Conservation (phyloP, 352 stramenopile genomes). For the Globisporangium nunn region DNA sequence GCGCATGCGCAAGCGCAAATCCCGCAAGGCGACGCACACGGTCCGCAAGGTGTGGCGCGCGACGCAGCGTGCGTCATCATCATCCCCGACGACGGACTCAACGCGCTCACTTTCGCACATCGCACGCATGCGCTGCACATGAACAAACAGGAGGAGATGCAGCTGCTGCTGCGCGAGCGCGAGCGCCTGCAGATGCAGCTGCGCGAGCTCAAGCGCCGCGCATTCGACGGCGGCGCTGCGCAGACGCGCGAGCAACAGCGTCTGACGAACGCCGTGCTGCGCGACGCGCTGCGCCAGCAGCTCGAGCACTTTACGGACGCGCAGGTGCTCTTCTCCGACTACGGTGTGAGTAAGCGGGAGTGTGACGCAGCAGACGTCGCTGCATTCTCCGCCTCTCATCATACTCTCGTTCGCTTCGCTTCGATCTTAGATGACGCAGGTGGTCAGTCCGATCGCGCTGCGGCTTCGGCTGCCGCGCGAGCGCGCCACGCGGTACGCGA, state of each 20-base stretch:
- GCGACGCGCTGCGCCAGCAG: constrained; percentile 20
- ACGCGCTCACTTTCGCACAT: too few species aligned
- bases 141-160: constrained; percentile 22
- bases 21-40: constrained; percentile 13
- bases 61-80: not conserved
- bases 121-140: too few species aligned
- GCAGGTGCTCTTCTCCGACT: constrained; percentile 26
- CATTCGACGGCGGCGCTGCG: constrained; percentile 4
- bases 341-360: constrained; percentile 2
- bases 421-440: constrained; percentile 7
- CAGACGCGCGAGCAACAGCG: constrained; percentile 11
- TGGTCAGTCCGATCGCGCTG: constrained; percentile 7
- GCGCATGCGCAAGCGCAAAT: constrained; percentile 8
- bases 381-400: not conserved
- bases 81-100: too few species aligned
- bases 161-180: constrained; percentile 20
- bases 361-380: not conserved
- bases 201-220: constrained; percentile 26
- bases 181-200: constrained; percentile 25
- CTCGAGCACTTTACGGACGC: constrained; percentile 21
- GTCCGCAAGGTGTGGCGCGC: constrained; percentile 7
- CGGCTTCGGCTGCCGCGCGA: constrained; percentile 1
- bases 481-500: constrained; percentile 1
- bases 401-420: not conserved
- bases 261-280: constrained; percentile 13